Percentiles rank a stretch among this genome's conserved stretches.
phyloP scores from a whole-genome alignment of 768 basidiomycete genomes.

The Trametopsis cervina region DNA sequence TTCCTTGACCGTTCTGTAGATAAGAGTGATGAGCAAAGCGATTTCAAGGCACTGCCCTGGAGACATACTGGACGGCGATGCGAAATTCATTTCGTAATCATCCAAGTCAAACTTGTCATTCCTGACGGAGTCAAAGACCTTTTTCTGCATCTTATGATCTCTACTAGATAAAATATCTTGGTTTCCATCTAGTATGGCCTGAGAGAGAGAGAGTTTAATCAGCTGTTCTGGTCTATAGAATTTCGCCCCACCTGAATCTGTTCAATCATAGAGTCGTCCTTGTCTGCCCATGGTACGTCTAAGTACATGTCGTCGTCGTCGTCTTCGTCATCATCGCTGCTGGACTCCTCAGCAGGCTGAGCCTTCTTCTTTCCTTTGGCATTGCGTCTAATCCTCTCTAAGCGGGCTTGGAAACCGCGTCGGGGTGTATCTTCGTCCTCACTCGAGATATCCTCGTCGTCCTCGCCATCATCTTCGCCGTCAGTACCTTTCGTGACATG shows the following conservation, averaged over 20 bases:
- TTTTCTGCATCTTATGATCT: conserved; percentile 44
- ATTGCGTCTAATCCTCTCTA: conserved; percentile 26
- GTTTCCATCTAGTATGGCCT: conserved; percentile 62
- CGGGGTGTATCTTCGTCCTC: conserved; percentile 31
- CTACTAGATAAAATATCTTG: conserved; percentile 37
- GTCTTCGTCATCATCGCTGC: conserved; percentile 20
- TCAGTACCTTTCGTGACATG: conserved; percentile 12
- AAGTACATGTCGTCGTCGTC: conserved; percentile 16
- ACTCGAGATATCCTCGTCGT: conserved; percentile 25
- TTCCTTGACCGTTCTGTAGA: conserved; percentile 38
- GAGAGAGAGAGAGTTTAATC: background rate
- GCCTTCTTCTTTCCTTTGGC: conserved; percentile 16
- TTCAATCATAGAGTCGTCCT: conserved; percentile 52
- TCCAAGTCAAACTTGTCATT: conserved; percentile 42
- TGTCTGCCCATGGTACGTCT: conserved; percentile 35
- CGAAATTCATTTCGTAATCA: conserved; percentile 24
- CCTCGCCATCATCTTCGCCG: conserved; percentile 12
- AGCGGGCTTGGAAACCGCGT: conserved; percentile 29
- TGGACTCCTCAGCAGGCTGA: conserved; percentile 22
- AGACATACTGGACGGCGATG: conserved; percentile 44
- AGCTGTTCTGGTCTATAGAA: background rate
- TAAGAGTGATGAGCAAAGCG: background rate
- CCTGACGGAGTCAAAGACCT: conserved; percentile 51
- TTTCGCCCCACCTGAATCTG: conserved; percentile 42
- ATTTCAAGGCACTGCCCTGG: background rate